These are phyloP conservation scores for Aspergillus terreus DNA, from an alignment of 2,329 filamentous ascomycete genomes.

Conservation along the genomic window DNA sequence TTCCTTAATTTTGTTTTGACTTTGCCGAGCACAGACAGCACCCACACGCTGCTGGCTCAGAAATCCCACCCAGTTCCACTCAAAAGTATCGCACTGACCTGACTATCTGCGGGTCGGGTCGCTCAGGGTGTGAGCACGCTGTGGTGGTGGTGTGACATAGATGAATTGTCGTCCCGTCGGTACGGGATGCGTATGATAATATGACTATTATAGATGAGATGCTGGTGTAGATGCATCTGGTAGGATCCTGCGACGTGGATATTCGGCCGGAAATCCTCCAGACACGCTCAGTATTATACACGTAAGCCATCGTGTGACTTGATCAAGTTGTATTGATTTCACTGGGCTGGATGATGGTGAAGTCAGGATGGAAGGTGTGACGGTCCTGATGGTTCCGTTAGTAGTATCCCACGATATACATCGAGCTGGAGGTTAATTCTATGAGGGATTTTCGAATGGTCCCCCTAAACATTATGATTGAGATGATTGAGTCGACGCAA, in stretches of 20 bases:
- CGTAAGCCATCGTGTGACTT: not conserved
- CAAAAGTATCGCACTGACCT: slow-evolving; percentile 3
- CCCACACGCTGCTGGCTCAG: not conserved
- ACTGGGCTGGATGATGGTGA: not conserved
- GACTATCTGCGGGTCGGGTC: slow-evolving; percentile 3
- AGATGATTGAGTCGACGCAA: no score
- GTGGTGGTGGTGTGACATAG: slow-evolving; percentile 1
- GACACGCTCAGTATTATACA: not conserved
- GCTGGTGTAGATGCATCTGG: not conserved
- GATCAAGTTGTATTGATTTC: not conserved
- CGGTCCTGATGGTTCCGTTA: no score
- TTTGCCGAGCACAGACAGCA: slow-evolving; percentile 1
- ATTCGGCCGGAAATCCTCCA: not conserved
- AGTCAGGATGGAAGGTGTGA: no score
- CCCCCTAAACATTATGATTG: no score
- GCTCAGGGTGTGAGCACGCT: not conserved
- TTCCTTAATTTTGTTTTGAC: not conserved
- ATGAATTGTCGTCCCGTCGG: not conserved
- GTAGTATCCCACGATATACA: no score
- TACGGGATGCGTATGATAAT: not conserved
- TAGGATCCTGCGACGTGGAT: not conserved
- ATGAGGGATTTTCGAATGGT: no score
- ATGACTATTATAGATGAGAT: not conserved
- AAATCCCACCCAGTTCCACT: not conserved
- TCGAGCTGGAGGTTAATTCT: no score